Conservation (phyloP, 2,329 filamentous ascomycete genomes). For the Elsinoe australis region DNA sequence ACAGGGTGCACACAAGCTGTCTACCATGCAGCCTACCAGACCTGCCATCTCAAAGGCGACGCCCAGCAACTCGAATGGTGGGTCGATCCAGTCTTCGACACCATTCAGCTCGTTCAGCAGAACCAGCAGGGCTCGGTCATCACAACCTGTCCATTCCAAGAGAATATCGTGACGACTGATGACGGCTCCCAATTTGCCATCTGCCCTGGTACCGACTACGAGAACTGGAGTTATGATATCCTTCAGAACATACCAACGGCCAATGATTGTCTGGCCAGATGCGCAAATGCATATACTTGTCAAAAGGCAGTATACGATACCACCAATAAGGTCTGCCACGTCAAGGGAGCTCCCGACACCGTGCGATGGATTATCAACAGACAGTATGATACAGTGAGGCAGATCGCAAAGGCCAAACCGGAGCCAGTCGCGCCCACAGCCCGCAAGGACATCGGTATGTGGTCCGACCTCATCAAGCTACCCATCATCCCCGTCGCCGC, state of each 20-base stretch:
- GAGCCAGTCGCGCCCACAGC: not conserved
- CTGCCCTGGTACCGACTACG: conserved; percentile 1
- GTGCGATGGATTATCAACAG: not conserved
- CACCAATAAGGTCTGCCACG: not conserved
- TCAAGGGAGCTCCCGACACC: not conserved
- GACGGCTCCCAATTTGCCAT: not conserved
- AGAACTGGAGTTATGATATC: not conserved
- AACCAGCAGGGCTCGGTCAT: not conserved
- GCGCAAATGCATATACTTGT: not conserved
- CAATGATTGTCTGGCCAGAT: not conserved
- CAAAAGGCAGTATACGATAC: not conserved
- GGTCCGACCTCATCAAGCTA: not conserved
- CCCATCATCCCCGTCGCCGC: conserved; percentile 1
- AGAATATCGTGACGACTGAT: not conserved
- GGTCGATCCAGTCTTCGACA: not conserved
- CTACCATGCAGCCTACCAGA: not conserved
- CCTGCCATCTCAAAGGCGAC: not conserved
- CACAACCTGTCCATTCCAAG: not conserved
- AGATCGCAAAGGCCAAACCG: not conserved
- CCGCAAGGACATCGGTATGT: not conserved
- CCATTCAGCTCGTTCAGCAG: not conserved
- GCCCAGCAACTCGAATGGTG: not conserved
- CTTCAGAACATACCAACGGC: not conserved
- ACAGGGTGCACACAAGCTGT: not conserved
- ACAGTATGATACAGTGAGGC: not conserved